Evolutionary conservation across 169 alveolate genomes (phyloP), one percentile per base, ranked within the genome.

Genomic region (Eimeria brunetti): DNA sequence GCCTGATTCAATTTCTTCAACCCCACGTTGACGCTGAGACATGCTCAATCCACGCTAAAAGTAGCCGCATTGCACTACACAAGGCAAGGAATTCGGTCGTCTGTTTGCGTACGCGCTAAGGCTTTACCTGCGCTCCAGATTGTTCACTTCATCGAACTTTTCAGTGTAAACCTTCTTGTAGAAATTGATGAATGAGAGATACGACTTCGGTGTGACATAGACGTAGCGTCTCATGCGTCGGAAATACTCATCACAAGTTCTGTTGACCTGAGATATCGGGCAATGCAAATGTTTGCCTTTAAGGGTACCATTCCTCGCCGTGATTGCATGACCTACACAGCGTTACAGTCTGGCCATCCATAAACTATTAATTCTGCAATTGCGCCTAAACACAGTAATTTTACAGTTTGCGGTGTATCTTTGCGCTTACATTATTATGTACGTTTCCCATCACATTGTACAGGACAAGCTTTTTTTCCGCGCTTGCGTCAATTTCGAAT

Each of bases 201-300:
- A 99, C 67, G 99, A 97, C 96, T 99, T 99, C 4, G 99, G 99
- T 11, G 99, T 99, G 94, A 98, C 99, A 95, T 99, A 99, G 51
- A 99, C 99, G 92, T 98, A 97, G 96, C 99, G 97, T 96, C 99
- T 98, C 99, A 99, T 98, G 95, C 98, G 98, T 96, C 97, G 98
- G 98, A 98, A 98, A 96, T 99, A 98, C 46, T 97, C 96, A 36
- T 98, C 98, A 96, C 99, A 98, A 27, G 76, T 64, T 67, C 30
- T 64, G n/a, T 83, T 83, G 51, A 98, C 99, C 81, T 98, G 98
- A 38, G 98, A 97, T 20, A 98, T 99, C 96, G 97, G 98, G 44
- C 97, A 97, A 91, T 97, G 99, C 36, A 30, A 20, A 46, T 24
- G 30, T 56, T 11, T 62, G 51, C 33, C 3, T 7, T 30, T 80